These are phyloP conservation scores for Helianthus annuus DNA, from an alignment of 129 eudicot genomes.

Conservation along the genomic window HanXRQr2.0-SUNRISE NC_035447.2:12747393-12747892, in stretches of 20 bases:
- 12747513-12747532: constrained; percentile 18
- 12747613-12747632: constrained; percentile 77
- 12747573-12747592: constrained; percentile 55
- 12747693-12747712: constrained; percentile 60
- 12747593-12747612: constrained; percentile 66
- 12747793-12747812: not conserved
- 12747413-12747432: not conserved
- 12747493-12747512: constrained; percentile 85
- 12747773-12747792: constrained; percentile 20
- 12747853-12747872: too few relatives aligned
- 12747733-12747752: constrained; percentile 62
- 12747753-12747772: constrained; percentile 42
- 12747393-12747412: not conserved
- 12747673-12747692: constrained; percentile 51
- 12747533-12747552: constrained; percentile 35
- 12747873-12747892: too few relatives aligned
- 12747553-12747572: constrained; percentile 45
- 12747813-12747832: too few relatives aligned
- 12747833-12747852: too few relatives aligned
- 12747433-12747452: constrained; percentile 54
- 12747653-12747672: constrained; percentile 67
- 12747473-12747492: constrained; percentile 72
- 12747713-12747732: constrained; percentile 73
- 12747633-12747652: constrained; percentile 59
- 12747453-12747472: constrained; percentile 62